A percentile compares a stretch with the other conserved stretches of the same genome.
These are phyloP conservation scores for Rhizopus microsporus DNA, from an alignment of 371 early-diverging fungal genomes.

Conservation along the genomic window DNA sequence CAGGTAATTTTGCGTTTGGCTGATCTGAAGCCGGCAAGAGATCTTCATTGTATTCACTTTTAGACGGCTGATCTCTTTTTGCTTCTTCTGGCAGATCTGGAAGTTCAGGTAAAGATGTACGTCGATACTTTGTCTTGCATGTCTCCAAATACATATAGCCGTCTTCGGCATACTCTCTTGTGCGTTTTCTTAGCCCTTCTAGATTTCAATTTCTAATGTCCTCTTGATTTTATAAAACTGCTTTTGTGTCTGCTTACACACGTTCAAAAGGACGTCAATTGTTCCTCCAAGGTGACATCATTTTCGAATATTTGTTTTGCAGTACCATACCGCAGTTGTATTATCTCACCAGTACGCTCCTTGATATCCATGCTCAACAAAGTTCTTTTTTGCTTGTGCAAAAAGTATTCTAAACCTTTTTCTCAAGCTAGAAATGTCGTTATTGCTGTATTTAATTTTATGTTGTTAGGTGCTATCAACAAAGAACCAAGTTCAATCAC, in stretches of 20 bases:
- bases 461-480: background rate
- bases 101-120: conserved; percentile 8
- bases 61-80: conserved; percentile 9
- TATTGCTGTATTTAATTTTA: too few relatives aligned
- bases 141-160: conserved; percentile 9
- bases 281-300: conserved; percentile 17
- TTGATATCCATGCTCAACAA: conserved; percentile 18
- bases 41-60: conserved; percentile 8
- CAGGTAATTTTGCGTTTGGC: background rate
- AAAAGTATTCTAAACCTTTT: too few relatives aligned
- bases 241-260: conserved; percentile 18
- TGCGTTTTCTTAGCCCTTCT: conserved; percentile 12
- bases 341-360: conserved; percentile 16
- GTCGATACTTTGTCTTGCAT: conserved; percentile 7
- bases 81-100: conserved; percentile 11
- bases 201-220: conserved; percentile 12
- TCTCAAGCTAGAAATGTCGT: too few relatives aligned
- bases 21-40: conserved; percentile 1
- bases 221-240: conserved; percentile 14
- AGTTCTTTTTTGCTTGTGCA: conserved; percentile 19
- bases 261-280: conserved; percentile 15
- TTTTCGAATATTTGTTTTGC: conserved; percentile 18
- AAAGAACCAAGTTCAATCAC: conserved; percentile 4
- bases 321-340: conserved; percentile 12
- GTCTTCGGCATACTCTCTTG: conserved; percentile 13